Conservation (phyloP, 176 grass and related monocot genomes). For the Themeda triandra region DNA sequence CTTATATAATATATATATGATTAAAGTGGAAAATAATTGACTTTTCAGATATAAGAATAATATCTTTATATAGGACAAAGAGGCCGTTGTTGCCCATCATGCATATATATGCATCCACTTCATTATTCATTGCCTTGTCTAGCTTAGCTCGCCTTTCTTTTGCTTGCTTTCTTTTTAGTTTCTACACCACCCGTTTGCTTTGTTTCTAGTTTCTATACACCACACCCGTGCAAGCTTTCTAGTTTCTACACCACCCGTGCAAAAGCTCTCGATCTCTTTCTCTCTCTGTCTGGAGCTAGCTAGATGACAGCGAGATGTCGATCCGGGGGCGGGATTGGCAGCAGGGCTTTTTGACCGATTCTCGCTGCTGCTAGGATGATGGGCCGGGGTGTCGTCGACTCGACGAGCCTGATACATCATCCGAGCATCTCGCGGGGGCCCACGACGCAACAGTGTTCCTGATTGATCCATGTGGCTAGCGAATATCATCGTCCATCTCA, state of each 20-base stretch:
- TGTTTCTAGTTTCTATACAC: neutral
- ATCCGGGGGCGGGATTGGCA: conserved; percentile 1
- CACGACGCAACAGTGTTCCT: neutral
- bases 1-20: too few relatives aligned
- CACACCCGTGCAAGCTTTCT: neutral
- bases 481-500: too few relatives aligned
- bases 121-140: too few relatives aligned
- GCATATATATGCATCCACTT: neutral
- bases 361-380: neutral
- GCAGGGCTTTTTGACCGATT: conserved; percentile 20
- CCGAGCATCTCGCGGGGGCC: conserved; percentile 28
- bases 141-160: neutral
- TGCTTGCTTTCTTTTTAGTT: neutral
- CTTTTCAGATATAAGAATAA: too few relatives aligned
- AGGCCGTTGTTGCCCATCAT: too few relatives aligned
- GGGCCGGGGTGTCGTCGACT: conserved; percentile 9
- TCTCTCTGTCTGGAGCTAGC: neutral
- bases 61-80: too few relatives aligned
- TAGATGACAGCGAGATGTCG: conserved; percentile 22
- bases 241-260: neutral
- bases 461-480: neutral
- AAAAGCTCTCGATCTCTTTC: neutral
- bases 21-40: too few relatives aligned
- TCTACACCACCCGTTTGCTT: neutral
- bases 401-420: neutral